Percentiles rank a stretch among this genome's conserved stretches.
phyloP scores from a whole-genome alignment of 2,329 filamentous ascomycete genomes.

The Penicillium sp. region DNA sequence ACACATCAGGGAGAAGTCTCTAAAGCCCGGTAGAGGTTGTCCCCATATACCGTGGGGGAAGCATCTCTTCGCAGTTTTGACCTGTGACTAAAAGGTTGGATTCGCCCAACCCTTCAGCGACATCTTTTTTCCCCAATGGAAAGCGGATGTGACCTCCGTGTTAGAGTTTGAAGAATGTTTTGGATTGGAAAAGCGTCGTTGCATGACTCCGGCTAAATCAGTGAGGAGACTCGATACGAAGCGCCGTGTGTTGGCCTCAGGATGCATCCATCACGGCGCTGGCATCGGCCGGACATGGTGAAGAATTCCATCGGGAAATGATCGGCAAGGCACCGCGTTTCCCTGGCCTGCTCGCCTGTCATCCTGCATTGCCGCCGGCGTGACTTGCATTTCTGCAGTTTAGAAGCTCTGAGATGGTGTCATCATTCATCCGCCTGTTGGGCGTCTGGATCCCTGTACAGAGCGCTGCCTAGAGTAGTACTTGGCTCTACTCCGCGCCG shows the following conservation, averaged over 20 bases:
- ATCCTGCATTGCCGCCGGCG: not conserved
- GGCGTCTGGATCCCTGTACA: not conserved
- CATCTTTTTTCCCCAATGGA: not conserved
- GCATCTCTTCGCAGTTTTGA: not conserved
- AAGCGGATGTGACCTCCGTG: slow-evolving; percentile 7
- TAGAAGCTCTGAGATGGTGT: not conserved
- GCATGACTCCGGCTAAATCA: slow-evolving; percentile 18
- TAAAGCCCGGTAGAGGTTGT: not conserved
- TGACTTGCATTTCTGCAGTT: not conserved
- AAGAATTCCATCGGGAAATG: slow-evolving; percentile 20
- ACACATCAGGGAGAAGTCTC: not conserved
- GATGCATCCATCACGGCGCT: not conserved
- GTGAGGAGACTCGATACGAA: not conserved
- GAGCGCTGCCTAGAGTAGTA: not conserved
- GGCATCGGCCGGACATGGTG: slow-evolving; percentile 3
- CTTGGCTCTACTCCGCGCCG: not conserved
- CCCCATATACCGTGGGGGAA: not conserved
- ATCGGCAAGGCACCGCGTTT: slow-evolving; percentile 20
- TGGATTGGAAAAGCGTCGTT: not conserved
- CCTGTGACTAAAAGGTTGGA: not conserved
- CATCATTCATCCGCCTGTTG: not conserved
- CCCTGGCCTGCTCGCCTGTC: not conserved
- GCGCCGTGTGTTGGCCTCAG: not conserved
- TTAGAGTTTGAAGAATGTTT: not conserved
- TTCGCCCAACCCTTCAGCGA: no score